Conservation (phyloP, 1,139 yeast genomes). For the Yamadazyma oceani region DNA sequence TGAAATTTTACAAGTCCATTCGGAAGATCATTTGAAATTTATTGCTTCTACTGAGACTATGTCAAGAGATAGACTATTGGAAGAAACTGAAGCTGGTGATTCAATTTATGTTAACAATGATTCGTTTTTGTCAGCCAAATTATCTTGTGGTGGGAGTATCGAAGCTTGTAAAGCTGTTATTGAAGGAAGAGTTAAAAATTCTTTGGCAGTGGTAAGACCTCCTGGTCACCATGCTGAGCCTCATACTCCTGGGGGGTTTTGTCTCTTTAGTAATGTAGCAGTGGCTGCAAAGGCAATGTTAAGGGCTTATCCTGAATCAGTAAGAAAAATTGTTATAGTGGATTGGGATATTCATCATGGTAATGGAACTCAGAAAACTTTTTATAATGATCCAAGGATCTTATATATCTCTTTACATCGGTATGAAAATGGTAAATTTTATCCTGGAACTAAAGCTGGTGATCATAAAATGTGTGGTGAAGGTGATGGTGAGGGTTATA, state of each 20-base stretch:
- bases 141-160: slow-evolving; percentile 95
- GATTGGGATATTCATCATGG: slow-evolving; percentile 99
- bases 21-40: slow-evolving; percentile 74
- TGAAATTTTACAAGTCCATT: slow-evolving; percentile 85
- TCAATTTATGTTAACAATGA: slow-evolving; percentile 95
- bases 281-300: slow-evolving; percentile 91
- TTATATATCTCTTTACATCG: slow-evolving; percentile 89
- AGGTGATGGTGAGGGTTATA: slow-evolving; percentile 82
- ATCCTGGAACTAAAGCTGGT: slow-evolving; percentile 88
- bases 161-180: slow-evolving; percentile 96
- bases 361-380: slow-evolving; percentile 95
- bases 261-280: slow-evolving; percentile 93
- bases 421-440: slow-evolving; percentile 87
- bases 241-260: slow-evolving; percentile 94
- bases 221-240: slow-evolving; percentile 99
- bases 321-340: slow-evolving; percentile 74
- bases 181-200: slow-evolving; percentile 87
- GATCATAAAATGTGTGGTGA: slow-evolving; percentile 80
- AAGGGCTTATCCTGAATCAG: slow-evolving; percentile 82
- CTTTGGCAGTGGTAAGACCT: slow-evolving; percentile 93
- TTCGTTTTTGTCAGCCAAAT: slow-evolving; percentile 79
- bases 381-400: slow-evolving; percentile 85
- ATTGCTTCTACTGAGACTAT: slow-evolving; percentile 75
- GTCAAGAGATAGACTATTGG: slow-evolving; percentile 74
- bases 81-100: slow-evolving; percentile 89